phyloP scores from a whole-genome alignment of 306 rosid species.

The Cercis canadensis region DNA sequence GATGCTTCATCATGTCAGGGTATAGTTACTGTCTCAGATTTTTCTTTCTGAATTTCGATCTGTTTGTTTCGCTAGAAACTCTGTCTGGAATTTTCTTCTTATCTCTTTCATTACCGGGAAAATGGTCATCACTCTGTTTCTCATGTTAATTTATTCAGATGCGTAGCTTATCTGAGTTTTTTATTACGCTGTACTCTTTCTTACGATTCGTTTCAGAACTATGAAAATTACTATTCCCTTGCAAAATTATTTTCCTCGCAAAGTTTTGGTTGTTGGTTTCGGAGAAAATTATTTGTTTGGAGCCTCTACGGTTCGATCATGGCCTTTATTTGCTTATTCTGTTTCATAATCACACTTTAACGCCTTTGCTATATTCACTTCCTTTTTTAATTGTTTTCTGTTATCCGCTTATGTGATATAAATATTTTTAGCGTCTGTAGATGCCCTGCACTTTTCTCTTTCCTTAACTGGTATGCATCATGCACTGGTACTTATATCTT shows the following conservation, averaged over 20 bases:
- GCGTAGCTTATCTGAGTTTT: neutral
- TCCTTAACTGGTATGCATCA: neutral
- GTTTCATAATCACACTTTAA: too few species aligned
- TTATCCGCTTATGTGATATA: neutral
- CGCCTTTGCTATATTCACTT: neutral
- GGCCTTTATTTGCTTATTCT: neutral
- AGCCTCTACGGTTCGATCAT: slow-evolving; percentile 27
- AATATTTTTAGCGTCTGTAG: neutral
- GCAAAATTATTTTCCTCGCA: neutral
- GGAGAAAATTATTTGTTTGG: neutral
- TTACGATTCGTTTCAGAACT: neutral
- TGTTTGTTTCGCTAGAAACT: neutral
- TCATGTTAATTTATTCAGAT: neutral
- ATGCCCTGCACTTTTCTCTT: neutral
- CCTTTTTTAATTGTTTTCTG: neutral
- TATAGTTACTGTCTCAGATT: neutral
- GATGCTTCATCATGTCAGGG: slow-evolving; percentile 36
- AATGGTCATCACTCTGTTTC: neutral
- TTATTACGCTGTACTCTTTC: neutral
- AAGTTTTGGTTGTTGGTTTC: neutral
- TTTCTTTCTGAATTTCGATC: neutral
- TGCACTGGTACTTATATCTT: neutral
- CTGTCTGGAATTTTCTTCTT: neutral
- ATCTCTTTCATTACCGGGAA: neutral
- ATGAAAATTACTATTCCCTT: neutral